Evolutionary conservation across 306 rosid species (phyloP).

Genomic region (Pterocarpus santalinus): DNA sequence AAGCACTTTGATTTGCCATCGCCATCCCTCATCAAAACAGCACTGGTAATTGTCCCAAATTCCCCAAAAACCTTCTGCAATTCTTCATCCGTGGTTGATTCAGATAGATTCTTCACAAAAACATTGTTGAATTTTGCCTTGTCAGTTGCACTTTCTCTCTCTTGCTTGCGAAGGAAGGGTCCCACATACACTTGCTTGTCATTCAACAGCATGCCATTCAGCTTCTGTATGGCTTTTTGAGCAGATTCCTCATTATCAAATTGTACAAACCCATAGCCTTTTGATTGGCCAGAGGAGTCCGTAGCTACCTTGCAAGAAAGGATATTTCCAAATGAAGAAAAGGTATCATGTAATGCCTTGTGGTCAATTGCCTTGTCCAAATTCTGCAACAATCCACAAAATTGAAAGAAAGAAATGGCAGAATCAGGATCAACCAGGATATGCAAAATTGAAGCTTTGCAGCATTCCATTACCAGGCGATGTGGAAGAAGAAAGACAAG

Average conservation of each 20-base stretch:
- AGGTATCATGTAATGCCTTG: conserved; percentile 93
- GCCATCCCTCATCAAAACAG: conserved; percentile 90
- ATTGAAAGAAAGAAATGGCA: conserved; percentile 13
- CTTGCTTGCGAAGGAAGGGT: conserved; percentile 98
- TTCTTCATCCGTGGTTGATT: conserved; percentile 85
- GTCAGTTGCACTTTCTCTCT: conserved; percentile 70
- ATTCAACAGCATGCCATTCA: conserved; percentile 95
- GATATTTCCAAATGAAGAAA: conserved; percentile 87
- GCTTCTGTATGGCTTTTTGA: conserved; percentile 85
- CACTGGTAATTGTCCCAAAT: conserved; percentile 85
- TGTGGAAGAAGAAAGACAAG: neutral
- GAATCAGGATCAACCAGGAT: conserved; percentile 35
- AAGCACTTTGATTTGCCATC: conserved; percentile 97
- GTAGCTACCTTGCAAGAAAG: conserved; percentile 97
- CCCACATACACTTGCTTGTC: conserved; percentile 98
- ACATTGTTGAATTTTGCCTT: conserved; percentile 83
- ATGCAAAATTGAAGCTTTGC: conserved; percentile 28
- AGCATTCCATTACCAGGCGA: conserved; percentile 13
- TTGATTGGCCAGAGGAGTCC: conserved; percentile 87
- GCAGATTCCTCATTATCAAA: conserved; percentile 92
- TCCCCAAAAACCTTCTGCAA: conserved; percentile 74
- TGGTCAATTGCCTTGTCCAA: conserved; percentile 96
- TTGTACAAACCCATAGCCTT: conserved; percentile 98
- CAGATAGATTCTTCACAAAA: conserved; percentile 87
- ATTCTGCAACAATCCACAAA: conserved; percentile 66